Evolutionary conservation across 257 asterid genomes (phyloP).

Genomic region (Knoxia roxburghii): DNA sequence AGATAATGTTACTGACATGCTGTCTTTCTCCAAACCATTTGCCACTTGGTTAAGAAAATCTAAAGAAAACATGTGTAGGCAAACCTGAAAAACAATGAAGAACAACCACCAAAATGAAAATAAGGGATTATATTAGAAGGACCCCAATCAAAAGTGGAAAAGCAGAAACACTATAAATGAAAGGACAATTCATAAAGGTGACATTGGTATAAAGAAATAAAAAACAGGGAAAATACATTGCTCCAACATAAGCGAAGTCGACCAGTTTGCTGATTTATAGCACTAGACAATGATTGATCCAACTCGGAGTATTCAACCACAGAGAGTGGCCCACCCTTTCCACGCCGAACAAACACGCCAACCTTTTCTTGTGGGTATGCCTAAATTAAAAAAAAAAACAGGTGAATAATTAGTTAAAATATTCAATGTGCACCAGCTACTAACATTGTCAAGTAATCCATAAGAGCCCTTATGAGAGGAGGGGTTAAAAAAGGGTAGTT

Average conservation of each 20-base stretch:
- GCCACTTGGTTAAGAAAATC: constrained; percentile 96
- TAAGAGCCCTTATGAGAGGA: no score
- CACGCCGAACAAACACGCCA: constrained; percentile 90
- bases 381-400: constrained; percentile 28
- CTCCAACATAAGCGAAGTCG: constrained; percentile 98
- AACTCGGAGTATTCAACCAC: constrained; percentile 93
- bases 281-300: constrained; percentile 72
- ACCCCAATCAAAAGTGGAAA: neutral
- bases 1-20: constrained; percentile 57
- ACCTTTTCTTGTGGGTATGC: constrained; percentile 98
- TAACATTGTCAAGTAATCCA: neutral
- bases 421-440: neutral
- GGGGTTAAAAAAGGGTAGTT: neutral
- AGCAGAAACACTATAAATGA: neutral
- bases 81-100: constrained; percentile 55
- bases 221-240: constrained; percentile 47
- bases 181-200: constrained; percentile 8
- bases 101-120: neutral
- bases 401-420: constrained; percentile 5
- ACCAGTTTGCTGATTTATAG: constrained; percentile 78
- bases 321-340: constrained; percentile 88
- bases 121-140: neutral
- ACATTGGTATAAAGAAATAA: neutral
- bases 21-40: constrained; percentile 92
- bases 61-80: constrained; percentile 88